Conservation (phyloP, 2,329 filamentous ascomycete genomes). For the Xylaria digitata region DNA sequence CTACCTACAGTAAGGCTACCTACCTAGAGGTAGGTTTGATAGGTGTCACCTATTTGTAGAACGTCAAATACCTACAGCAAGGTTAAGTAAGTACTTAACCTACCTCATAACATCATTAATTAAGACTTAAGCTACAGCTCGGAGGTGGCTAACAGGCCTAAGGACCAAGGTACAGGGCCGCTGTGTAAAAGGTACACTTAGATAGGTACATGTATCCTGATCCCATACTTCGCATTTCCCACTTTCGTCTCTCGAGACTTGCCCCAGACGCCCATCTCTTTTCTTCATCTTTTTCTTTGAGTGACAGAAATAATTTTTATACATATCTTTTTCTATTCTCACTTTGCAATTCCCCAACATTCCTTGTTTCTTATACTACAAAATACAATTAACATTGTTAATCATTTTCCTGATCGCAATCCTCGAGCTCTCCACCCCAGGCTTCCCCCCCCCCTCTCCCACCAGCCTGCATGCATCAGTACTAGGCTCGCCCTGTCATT, state of each 20-base stretch:
- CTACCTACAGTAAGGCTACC: too few species aligned
- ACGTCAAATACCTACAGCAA: too few species aligned
- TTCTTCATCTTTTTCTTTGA: conserved; percentile 3
- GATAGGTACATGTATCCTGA: not conserved
- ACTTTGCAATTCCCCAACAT: conserved; percentile 1
- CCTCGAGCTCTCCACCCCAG: not conserved
- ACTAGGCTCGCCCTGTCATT: not conserved
- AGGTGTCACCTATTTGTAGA: too few species aligned
- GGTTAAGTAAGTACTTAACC: too few species aligned
- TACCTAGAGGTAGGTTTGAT: too few species aligned
- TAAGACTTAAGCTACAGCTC: too few species aligned
- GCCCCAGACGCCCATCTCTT: conserved; percentile 8
- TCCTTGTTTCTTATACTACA: conserved; percentile 8
- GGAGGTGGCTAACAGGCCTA: too few species aligned
- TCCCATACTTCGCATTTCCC: conserved; percentile 2
- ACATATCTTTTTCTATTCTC: not conserved
- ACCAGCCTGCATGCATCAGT: not conserved
- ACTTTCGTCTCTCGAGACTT: not conserved
- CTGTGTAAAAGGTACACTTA: conserved; percentile 1
- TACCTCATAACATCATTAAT: too few species aligned
- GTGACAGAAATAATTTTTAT: not conserved
- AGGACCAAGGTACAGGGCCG: too few species aligned
- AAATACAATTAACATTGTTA: conserved; percentile 25
- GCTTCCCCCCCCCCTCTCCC: not conserved
- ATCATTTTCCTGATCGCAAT: not conserved